A percentile compares a stretch with the other conserved stretches of the same genome.
phyloP scores from a whole-genome alignment of 768 basidiomycete species.

The Mycena pura region DNA sequence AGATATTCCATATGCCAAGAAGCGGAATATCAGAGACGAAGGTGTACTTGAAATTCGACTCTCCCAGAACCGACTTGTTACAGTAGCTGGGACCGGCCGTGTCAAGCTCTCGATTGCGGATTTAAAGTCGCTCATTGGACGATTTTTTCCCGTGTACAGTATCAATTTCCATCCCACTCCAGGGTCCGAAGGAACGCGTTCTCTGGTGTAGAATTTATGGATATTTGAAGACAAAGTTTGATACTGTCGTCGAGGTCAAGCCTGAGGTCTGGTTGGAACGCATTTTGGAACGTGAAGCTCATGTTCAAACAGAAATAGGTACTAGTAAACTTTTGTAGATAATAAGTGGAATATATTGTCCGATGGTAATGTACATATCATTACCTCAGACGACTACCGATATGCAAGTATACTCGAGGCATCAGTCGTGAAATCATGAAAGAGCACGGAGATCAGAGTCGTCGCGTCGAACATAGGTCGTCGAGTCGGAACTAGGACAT shows the following conservation, averaged over 20 bases:
- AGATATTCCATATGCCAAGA: slow-evolving; percentile 72
- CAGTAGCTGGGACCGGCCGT: slow-evolving; percentile 72
- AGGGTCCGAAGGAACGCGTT: slow-evolving; percentile 62
- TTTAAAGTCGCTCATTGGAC: slow-evolving; percentile 71
- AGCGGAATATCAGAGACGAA: slow-evolving; percentile 79
- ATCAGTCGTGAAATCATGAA: not conserved
- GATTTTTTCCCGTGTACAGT: not conserved
- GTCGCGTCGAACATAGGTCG: too few species aligned
- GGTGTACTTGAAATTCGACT: slow-evolving; percentile 86
- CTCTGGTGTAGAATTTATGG: slow-evolving; percentile 61
- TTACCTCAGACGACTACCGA: not conserved
- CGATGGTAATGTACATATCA: not conserved
- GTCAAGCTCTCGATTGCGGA: slow-evolving; percentile 78
- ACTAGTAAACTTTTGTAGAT: too few species aligned
- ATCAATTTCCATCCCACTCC: not conserved
- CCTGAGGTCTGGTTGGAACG: slow-evolving; percentile 29
- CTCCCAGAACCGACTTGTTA: slow-evolving; percentile 88
- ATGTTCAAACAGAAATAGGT: slow-evolving; percentile 18
- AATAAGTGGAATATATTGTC: not conserved
- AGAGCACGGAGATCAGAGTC: too few species aligned
- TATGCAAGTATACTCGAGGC: not conserved
- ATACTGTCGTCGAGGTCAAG: too few species aligned
- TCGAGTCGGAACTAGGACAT: too few species aligned
- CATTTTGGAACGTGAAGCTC: slow-evolving; percentile 11
- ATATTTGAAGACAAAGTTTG: slow-evolving; percentile 66